Percentiles rank a stretch among this genome's conserved stretches.
phyloP scores from a whole-genome alignment of 345 rosid species.

The Erucastrum elatum region DNA sequence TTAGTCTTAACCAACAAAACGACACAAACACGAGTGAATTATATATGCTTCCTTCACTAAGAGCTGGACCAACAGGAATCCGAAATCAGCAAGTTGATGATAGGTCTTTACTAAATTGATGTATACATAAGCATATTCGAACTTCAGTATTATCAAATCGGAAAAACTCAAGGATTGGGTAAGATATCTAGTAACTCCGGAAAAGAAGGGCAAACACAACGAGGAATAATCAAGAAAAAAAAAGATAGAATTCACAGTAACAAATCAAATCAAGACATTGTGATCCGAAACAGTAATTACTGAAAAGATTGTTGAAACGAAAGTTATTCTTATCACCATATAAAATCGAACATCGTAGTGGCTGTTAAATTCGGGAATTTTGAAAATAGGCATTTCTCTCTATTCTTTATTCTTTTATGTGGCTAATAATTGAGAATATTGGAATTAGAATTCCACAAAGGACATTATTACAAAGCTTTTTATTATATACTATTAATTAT shows the following conservation, averaged over 20 bases:
- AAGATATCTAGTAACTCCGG: slow-evolving; percentile 4
- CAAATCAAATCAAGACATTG: slow-evolving; percentile 32
- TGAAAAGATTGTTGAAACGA: slow-evolving; percentile 26
- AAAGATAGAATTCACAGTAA: background rate
- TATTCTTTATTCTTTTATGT: slow-evolving; percentile 22
- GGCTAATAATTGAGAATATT: slow-evolving; percentile 40
- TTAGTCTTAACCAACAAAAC: slow-evolving; percentile 1
- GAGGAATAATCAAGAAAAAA: slow-evolving; percentile 14
- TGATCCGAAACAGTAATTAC: slow-evolving; percentile 16
- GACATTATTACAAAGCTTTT: slow-evolving; percentile 15
- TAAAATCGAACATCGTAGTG: slow-evolving; percentile 10
- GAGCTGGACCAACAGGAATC: slow-evolving; percentile 34
- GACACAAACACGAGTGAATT: slow-evolving; percentile 1
- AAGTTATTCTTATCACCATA: slow-evolving; percentile 15
- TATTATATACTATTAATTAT: background rate
- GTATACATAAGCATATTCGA: slow-evolving; percentile 32
- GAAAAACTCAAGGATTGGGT: background rate
- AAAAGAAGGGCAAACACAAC: slow-evolving; percentile 12
- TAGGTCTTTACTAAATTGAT: slow-evolving; percentile 22
- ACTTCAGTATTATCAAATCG: background rate
- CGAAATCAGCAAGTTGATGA: slow-evolving; percentile 31
- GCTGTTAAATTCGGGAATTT: slow-evolving; percentile 24
- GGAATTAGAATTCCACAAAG: slow-evolving; percentile 33
- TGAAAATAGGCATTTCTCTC: slow-evolving; percentile 23
- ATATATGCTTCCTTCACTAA: slow-evolving; percentile 22